Evolutionary conservation across 306 rosid genomes (phyloP).

Genomic region (Medicago arabica): DNA sequence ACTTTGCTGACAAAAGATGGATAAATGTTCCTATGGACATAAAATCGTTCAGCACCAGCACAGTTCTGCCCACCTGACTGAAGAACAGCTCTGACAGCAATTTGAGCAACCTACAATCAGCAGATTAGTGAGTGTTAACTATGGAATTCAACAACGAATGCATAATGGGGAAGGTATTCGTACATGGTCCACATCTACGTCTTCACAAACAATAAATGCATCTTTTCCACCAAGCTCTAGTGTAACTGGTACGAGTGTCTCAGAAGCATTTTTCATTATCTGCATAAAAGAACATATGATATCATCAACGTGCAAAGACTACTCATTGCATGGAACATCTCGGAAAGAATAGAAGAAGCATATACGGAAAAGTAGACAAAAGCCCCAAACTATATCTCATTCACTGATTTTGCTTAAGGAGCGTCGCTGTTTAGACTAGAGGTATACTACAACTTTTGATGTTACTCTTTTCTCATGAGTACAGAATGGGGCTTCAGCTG

Average conservation of each 20-base stretch:
- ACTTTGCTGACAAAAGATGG: conserved; percentile 77
- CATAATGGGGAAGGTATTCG: no score
- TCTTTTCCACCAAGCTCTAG: conserved; percentile 99
- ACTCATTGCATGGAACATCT: conserved; percentile 30
- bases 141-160: conserved; percentile 24
- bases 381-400: conserved; percentile 26
- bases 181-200: conserved; percentile 87
- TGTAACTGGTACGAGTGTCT: conserved; percentile 85
- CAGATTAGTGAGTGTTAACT: conserved; percentile 41
- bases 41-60: conserved; percentile 98
- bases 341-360: conserved; percentile 29
- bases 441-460: conserved; percentile 13
- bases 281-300: conserved; percentile 50
- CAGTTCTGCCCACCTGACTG: conserved; percentile 98
- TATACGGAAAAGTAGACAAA: not conserved
- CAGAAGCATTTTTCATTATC: conserved; percentile 95
- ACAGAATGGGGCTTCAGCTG: conserved; percentile 14
- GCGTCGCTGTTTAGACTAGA: conserved; percentile 19
- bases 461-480: not conserved
- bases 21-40: conserved; percentile 79
- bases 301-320: conserved; percentile 29
- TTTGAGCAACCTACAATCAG: conserved; percentile 77
- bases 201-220: conserved; percentile 94
- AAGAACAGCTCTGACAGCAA: conserved; percentile 91
- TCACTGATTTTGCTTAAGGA: conserved; percentile 6